phyloP scores from a whole-genome alignment of 345 rosid genomes.

The Hirschfeldia incana region DNA sequence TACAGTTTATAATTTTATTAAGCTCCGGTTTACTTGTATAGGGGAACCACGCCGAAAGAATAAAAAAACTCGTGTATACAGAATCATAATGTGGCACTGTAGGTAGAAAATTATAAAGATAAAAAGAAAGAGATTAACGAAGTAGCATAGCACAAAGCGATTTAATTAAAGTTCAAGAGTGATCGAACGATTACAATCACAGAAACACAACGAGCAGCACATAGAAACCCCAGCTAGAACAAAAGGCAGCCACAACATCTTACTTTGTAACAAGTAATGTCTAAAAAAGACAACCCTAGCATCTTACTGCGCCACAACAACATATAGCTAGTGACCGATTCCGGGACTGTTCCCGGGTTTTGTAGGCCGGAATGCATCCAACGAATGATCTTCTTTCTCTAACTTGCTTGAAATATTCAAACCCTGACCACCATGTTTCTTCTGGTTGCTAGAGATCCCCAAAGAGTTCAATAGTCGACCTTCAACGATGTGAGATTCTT shows the following conservation, averaged over 20 bases:
- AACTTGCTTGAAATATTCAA: slow-evolving; percentile 17
- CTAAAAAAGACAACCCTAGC: background rate
- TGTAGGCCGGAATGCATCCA: slow-evolving; percentile 58
- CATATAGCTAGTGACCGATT: slow-evolving; percentile 52
- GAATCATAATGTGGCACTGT: background rate
- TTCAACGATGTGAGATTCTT: slow-evolving; percentile 40
- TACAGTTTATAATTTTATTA: background rate
- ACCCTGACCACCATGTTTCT: background rate
- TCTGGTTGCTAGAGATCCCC: slow-evolving; percentile 15
- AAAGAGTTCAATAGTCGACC: slow-evolving; percentile 41
- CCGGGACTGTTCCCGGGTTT: slow-evolving; percentile 64
- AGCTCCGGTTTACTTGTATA: too few species aligned
- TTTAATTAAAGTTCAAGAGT: slow-evolving; percentile 7
- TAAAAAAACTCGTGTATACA: background rate
- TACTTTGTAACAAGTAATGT: slow-evolving; percentile 23
- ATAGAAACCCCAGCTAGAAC: slow-evolving; percentile 4
- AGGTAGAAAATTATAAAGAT: background rate
- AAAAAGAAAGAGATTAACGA: background rate
- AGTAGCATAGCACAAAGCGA: slow-evolving; percentile 9
- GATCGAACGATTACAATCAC: slow-evolving; percentile 24
- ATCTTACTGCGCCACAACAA: slow-evolving; percentile 9
- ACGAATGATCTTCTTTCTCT: slow-evolving; percentile 30
- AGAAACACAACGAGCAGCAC: slow-evolving; percentile 17
- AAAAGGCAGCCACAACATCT: slow-evolving; percentile 17
- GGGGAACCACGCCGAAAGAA: too few species aligned